Conservation (phyloP, 202 grass and related monocot genomes). For the Schoenoplectus triqueter region DNA sequence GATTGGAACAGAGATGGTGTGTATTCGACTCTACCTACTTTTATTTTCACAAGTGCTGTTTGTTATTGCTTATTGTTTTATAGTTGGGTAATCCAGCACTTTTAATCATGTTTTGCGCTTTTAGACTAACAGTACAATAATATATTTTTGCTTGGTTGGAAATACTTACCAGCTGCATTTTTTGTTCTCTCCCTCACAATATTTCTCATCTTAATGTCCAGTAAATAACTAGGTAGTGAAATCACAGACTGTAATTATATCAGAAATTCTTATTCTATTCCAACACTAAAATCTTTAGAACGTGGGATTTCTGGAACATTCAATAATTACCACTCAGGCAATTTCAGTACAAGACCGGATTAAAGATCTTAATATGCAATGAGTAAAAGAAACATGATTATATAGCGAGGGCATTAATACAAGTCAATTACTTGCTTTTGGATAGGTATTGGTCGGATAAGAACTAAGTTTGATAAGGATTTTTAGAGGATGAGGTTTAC, state of each 20-base stretch:
- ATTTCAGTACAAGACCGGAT: background rate
- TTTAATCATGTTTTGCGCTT: conserved; percentile 9
- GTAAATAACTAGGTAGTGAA: background rate
- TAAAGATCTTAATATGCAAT: background rate
- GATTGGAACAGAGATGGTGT: background rate
- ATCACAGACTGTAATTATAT: background rate
- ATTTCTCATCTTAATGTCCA: background rate
- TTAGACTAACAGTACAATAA: background rate
- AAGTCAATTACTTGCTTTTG: background rate
- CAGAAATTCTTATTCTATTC: background rate
- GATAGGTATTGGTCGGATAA: too few species aligned
- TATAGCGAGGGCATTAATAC: background rate
- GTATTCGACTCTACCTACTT: background rate
- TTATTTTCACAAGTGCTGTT: conserved; percentile 2
- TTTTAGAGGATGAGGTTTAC: too few species aligned
- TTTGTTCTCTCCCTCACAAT: background rate
- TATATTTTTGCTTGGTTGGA: background rate
- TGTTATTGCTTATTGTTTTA: conserved; percentile 2
- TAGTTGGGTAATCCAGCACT: background rate
- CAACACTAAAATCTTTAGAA: background rate
- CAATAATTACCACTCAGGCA: background rate
- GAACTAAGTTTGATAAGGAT: too few species aligned
- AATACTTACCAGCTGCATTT: background rate
- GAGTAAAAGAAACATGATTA: background rate
- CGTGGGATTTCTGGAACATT: background rate